Conservation (phyloP, 1,284 basidiomycete genomes). For the Uromyces viciae-fabae region DNA sequence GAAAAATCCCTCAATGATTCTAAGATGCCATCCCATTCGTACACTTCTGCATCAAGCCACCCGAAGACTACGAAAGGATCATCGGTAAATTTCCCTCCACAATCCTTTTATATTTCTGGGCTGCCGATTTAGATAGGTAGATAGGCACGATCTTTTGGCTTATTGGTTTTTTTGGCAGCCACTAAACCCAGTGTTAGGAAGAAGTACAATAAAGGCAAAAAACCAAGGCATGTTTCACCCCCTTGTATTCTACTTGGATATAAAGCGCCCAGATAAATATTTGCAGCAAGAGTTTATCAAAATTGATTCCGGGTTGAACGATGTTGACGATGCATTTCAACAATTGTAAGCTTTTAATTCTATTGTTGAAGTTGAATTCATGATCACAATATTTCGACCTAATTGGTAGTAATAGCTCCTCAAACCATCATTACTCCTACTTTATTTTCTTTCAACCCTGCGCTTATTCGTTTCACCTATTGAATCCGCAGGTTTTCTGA, state of each 20-base stretch:
- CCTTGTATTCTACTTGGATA: slow-evolving; percentile 27
- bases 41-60: neutral
- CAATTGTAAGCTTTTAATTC: neutral
- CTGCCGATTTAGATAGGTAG: too few relatives aligned
- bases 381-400: neutral
- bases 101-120: too few relatives aligned
- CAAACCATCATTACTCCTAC: neutral
- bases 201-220: neutral
- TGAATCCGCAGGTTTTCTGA: slow-evolving; percentile 7
- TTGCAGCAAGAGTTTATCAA: too few relatives aligned
- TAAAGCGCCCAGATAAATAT: too few relatives aligned
- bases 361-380: neutral
- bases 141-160: too few relatives aligned
- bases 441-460: neutral
- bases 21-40: too few relatives aligned
- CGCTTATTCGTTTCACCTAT: neutral
- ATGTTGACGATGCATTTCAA: neutral
- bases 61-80: too few relatives aligned
- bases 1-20: too few relatives aligned
- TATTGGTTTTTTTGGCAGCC: neutral
- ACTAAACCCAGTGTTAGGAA: neutral
- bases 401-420: neutral
- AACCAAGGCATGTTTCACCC: slow-evolving; percentile 15
- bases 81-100: too few relatives aligned
- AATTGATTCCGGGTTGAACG: neutral